A percentile compares a stretch with the other conserved stretches of the same genome.
Evolutionary conservation across 2,329 filamentous ascomycete species (phyloP).

Genomic region (Penicillium sp.): DNA sequence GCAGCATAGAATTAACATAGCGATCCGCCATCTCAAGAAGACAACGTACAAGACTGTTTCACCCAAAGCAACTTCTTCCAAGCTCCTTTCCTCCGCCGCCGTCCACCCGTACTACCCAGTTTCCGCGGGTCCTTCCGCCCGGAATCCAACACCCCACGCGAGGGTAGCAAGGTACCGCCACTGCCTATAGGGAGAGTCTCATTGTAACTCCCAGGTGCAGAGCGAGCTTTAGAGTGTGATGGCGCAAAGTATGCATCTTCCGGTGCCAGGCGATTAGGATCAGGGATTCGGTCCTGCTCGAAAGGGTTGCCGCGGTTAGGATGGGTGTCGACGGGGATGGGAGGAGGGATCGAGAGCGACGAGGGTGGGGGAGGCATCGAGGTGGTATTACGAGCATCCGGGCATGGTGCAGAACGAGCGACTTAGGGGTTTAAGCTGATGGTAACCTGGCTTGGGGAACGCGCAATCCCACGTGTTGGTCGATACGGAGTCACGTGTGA

Average conservation of each 20-base stretch:
- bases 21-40: not conserved
- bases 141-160: constrained; percentile 39
- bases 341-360: constrained; percentile 42
- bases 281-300: constrained; percentile 45
- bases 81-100: constrained; percentile 67
- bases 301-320: constrained; percentile 43
- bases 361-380: constrained; percentile 36
- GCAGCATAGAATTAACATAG: not conserved
- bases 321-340: constrained; percentile 49
- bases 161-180: constrained; percentile 45
- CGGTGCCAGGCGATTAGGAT: constrained; percentile 72
- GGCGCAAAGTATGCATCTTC: constrained; percentile 75
- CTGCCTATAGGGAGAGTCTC: constrained; percentile 36
- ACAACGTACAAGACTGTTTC: constrained; percentile 78
- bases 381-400: constrained; percentile 27
- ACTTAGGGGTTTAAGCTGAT: not conserved
- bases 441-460: constrained; percentile 8
- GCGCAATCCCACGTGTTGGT: constrained; percentile 17
- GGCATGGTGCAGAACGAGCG: constrained; percentile 24
- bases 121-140: constrained; percentile 49
- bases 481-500: constrained; percentile 12
- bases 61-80: constrained; percentile 99
- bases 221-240: constrained; percentile 59
- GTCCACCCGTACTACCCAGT: constrained; percentile 61
- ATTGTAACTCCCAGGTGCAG: constrained; percentile 41